Evolutionary conservation across 2,329 filamentous ascomycete species (phyloP).

Genomic region (Aspergillus nomiae): DNA sequence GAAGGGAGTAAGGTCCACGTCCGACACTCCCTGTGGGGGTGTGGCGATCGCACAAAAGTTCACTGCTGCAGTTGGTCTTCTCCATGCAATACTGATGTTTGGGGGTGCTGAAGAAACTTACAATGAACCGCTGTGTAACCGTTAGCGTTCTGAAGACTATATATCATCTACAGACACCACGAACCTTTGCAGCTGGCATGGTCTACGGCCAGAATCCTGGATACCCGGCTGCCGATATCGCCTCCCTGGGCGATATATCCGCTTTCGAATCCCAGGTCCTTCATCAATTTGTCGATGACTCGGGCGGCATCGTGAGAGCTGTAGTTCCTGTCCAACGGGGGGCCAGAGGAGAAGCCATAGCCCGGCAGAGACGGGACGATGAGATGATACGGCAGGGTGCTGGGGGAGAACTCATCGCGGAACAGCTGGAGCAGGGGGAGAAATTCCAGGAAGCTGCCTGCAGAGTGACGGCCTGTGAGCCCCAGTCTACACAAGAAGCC

Average conservation of each 20-base stretch:
- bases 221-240: slow-evolving; percentile 33
- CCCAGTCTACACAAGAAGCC: neutral
- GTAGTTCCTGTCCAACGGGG: slow-evolving; percentile 30
- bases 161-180: neutral
- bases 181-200: slow-evolving; percentile 32
- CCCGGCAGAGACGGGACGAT: slow-evolving; percentile 36
- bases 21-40: slow-evolving; percentile 26
- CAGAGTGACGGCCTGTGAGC: neutral
- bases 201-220: slow-evolving; percentile 25
- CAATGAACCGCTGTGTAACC: slow-evolving; percentile 25
- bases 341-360: slow-evolving; percentile 32
- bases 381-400: slow-evolving; percentile 32
- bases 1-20: slow-evolving; percentile 20
- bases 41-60: slow-evolving; percentile 28
- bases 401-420: slow-evolving; percentile 26
- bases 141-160: neutral
- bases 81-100: neutral
- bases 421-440: slow-evolving; percentile 33
- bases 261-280: slow-evolving; percentile 28
- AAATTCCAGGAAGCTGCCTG: slow-evolving; percentile 37
- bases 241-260: slow-evolving; percentile 37
- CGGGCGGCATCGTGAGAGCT: slow-evolving; percentile 26
- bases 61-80: slow-evolving; percentile 24
- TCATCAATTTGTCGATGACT: slow-evolving; percentile 33
- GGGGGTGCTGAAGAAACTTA: slow-evolving; percentile 15